Percentiles rank a stretch among this genome's conserved stretches.
Evolutionary conservation across 1,139 yeast genomes (phyloP).

Genomic region (Geotrichum cucujoidarum): DNA sequence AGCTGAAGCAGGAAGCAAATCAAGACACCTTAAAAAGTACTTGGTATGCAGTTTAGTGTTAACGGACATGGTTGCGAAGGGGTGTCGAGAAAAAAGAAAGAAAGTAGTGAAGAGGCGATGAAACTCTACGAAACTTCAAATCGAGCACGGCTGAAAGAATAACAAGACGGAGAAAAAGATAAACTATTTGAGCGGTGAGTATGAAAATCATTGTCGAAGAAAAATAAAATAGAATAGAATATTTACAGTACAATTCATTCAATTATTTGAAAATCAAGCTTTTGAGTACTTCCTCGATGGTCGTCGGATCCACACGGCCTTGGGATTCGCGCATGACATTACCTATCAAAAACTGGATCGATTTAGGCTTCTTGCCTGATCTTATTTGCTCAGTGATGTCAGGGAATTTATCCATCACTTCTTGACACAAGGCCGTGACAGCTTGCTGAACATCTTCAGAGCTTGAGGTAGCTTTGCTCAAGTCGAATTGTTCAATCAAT

Average conservation of each 20-base stretch:
- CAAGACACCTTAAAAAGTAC: conserved; percentile 35
- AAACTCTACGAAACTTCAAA: neutral
- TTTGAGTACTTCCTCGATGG: conserved; percentile 18
- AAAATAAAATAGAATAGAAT: neutral
- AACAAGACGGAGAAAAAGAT: too few species aligned
- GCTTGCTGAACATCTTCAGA: conserved; percentile 41
- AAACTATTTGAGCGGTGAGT: too few species aligned
- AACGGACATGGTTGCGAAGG: neutral
- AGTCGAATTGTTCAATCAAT: conserved; percentile 53
- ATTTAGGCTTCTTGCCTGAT: conserved; percentile 54
- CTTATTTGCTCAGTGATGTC: conserved; percentile 54
- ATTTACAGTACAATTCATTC: neutral
- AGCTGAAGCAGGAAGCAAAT: conserved; percentile 35
- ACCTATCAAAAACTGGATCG: conserved; percentile 75
- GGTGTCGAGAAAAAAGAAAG: neutral
- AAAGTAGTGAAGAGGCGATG: neutral
- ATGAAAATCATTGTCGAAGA: neutral
- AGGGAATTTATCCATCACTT: conserved; percentile 48
- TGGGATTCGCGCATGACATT: conserved; percentile 74
- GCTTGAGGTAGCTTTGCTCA: conserved; percentile 39
- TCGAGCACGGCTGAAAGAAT: neutral
- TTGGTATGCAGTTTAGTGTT: conserved; percentile 24
- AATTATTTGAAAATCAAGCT: conserved; percentile 6
- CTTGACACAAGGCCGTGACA: conserved; percentile 48
- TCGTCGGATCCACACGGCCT: conserved; percentile 44